These are phyloP conservation scores for Agarophyton chilense DNA, from an alignment of 23 red algal genomes.

Conservation along the genomic window DNA sequence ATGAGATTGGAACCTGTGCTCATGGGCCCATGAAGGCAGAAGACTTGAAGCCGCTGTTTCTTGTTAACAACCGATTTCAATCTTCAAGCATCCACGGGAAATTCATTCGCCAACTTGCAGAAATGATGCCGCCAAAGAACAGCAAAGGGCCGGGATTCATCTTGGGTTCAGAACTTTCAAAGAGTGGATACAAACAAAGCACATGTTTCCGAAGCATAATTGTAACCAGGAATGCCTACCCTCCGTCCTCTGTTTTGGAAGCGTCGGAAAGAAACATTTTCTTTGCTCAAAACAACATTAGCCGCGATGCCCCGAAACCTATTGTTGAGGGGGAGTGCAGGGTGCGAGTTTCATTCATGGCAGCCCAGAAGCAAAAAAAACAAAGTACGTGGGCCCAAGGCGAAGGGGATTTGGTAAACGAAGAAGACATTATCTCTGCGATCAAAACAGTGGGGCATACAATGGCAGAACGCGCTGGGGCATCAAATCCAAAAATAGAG, in stretches of 20 bases:
- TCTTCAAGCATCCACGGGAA: neutral
- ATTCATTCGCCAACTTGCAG: constrained; percentile 32
- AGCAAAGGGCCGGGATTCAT: constrained; percentile 8
- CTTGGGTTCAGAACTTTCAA: constrained; percentile 5
- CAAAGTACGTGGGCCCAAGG: neutral
- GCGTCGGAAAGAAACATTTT: constrained; percentile 32
- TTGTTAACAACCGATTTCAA: constrained; percentile 30
- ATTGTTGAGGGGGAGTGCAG: constrained; percentile 1
- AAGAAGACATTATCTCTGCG: constrained; percentile 1
- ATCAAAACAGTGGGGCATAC: neutral
- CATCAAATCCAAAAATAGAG: neutral
- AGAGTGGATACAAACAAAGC: constrained; percentile 20
- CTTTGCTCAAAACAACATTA: constrained; percentile 51
- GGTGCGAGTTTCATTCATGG: neutral
- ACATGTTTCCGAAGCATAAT: constrained; percentile 61
- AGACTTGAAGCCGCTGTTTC: constrained; percentile 18
- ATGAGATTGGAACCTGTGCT: constrained; percentile 16
- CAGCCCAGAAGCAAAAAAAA: constrained; percentile 4
- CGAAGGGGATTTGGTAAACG: constrained; percentile 7
- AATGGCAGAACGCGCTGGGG: neutral
- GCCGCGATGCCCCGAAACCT: constrained; percentile 7
- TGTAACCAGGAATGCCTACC: constrained; percentile 42
- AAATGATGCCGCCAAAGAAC: constrained; percentile 43
- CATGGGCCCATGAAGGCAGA: neutral
- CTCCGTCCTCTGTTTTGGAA: constrained; percentile 31